These are phyloP conservation scores for Alternaria atra DNA, from an alignment of 2,329 filamentous ascomycete genomes.

Conservation along the genomic window DNA sequence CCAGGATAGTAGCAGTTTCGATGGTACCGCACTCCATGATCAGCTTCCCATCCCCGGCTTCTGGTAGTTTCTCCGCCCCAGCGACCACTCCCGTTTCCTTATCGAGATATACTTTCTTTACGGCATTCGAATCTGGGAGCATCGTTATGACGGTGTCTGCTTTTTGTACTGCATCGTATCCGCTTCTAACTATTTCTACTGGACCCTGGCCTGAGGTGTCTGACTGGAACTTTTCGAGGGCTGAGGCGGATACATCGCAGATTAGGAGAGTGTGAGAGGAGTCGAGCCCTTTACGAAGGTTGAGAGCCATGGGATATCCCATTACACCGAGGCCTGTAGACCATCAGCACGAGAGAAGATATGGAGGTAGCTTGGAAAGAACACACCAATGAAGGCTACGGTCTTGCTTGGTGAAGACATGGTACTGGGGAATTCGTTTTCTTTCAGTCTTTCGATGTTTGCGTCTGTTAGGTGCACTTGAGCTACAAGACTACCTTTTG, in stretches of 20 bases:
- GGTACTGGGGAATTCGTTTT: background rate
- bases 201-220: conserved; percentile 49
- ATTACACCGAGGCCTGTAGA: conserved; percentile 51
- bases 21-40: conserved; percentile 99
- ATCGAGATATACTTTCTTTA: conserved; percentile 55
- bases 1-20: conserved; percentile 82
- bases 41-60: conserved; percentile 65
- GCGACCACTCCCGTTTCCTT: conserved; percentile 52
- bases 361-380: background rate
- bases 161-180: conserved; percentile 50
- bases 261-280: conserved; percentile 45
- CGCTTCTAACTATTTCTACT: conserved; percentile 49
- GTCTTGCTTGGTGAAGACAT: conserved; percentile 35
- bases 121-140: conserved; percentile 51
- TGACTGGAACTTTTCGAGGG: conserved; percentile 49
- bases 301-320: conserved; percentile 56
- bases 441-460: background rate
- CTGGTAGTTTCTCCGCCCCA: conserved; percentile 47
- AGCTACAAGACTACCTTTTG: background rate
- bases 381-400: conserved; percentile 36
- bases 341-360: conserved; percentile 6
- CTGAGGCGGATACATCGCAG: conserved; percentile 52
- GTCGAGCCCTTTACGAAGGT: conserved; percentile 50
- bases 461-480: too few species aligned
- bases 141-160: conserved; percentile 55